phyloP scores from a whole-genome alignment of 306 rosid genomes.

The Gastrolobium villosum region DNA sequence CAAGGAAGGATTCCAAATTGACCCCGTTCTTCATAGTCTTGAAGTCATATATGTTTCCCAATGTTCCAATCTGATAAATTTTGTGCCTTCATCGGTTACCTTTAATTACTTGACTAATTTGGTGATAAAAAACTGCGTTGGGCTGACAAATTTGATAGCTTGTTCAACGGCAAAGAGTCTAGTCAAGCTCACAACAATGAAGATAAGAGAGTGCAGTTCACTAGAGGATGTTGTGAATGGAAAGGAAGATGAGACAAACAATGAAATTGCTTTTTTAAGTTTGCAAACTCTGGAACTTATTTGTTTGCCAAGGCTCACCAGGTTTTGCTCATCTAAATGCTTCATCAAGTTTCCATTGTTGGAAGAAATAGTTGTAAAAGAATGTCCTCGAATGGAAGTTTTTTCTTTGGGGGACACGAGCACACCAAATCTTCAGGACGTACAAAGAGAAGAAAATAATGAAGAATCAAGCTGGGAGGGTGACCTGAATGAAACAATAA shows the following conservation, averaged over 20 bases:
- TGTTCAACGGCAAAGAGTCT: too few species aligned
- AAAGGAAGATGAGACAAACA: too few species aligned
- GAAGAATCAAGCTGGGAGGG: not conserved
- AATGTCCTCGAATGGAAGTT: not conserved
- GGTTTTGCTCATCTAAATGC: not conserved
- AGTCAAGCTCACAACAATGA: too few species aligned
- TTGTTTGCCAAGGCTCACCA: not conserved
- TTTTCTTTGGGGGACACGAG: not conserved
- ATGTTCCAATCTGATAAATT: slow-evolving; percentile 3
- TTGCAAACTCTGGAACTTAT: too few species aligned
- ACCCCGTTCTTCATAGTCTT: not conserved
- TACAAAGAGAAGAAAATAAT: not conserved
- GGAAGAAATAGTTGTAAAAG: not conserved
- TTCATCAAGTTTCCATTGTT: not conserved
- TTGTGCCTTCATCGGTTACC: slow-evolving; percentile 1
- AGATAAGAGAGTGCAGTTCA: too few species aligned
- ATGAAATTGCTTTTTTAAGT: too few species aligned
- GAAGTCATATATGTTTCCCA: not conserved
- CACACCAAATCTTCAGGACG: slow-evolving; percentile 1
- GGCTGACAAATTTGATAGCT: not conserved
- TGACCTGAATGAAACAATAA: too few species aligned
- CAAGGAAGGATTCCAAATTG: not conserved
- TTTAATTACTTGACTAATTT: slow-evolving; percentile 1
- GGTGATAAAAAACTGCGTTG: not conserved
- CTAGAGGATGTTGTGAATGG: too few species aligned